Base-by-base conservation (phyloP, 768 basidiomycete genomes). In the Leucocoprinus sp. region DNA sequence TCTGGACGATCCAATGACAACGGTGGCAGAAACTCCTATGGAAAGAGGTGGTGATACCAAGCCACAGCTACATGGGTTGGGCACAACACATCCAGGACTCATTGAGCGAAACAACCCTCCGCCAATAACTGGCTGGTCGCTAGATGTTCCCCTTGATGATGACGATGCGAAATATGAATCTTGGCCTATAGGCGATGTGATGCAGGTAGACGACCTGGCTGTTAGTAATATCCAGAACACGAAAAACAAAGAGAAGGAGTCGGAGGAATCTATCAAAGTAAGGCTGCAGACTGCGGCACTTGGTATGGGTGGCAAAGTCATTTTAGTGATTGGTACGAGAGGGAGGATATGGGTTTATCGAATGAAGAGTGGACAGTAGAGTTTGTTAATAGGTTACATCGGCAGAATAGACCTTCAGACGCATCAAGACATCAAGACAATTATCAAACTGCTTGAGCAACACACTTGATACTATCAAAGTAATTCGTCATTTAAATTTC, bases 271-370 rank as follows among this genome's bases (percentile, higher is more conserved):
- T 3, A 56, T 57, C 0, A 54, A 52, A 28, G 54, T 54, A 26
- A 55, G 49, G 36, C 51, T 79, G 6, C 62, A 67, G 50, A 64
- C 62, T 31, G 69, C 70, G 49, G 63, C 62, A 6, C 64, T 78
- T 55, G 64, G 71, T 0, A 59, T 65, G 52, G 65, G 64, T 33
- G 78, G 76, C 4, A 57, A 57, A 28, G 50, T 64, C 11, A 58
- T 74, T 42, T 57, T 69, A 17, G 70, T 64, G 19, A 64, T 67
- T 37, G 71, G 71, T 4, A 59, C 64, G 5, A 56, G 57, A 43
- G 67, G 66, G 12, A 65, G 51, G 19, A 47, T 72, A 9, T 72
- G 69, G 70, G 57, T 70, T 9, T 74, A 71, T 69, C 54, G 52
- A 24, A 49, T 53, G 29, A 47, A 29, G 34, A 43, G 48, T 15